Evolutionary conservation across 257 asterid genomes (phyloP), one percentile per base, ranked within the genome.

Genomic region (Linaria vulgaris): DNA sequence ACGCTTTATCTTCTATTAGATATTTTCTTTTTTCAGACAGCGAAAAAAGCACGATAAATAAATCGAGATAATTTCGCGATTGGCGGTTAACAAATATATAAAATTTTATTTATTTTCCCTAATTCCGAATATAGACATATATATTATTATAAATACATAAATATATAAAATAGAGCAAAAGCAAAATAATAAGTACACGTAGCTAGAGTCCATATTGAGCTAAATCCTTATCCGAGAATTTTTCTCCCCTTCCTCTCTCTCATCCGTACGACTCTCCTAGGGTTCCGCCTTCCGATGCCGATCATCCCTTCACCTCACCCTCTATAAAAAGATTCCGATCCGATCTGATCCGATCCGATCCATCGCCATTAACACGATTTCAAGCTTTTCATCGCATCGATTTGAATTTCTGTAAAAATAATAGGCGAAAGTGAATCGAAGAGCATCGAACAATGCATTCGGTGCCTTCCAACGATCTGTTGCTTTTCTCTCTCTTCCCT

Each of bases 401-500:
- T 27, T 8, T 19, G 57, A 43, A 27, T 2, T 27, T 48, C 14
- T 22, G 17, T 60, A 69, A 53, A 50, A 56, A 22, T 16, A 59
- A 66, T 69, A 71, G 75, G 78, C 44, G 69, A 76, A 50, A 52
- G 50, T 67, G 68, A 75, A 51, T 75, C 69, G 78, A 78, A 78
- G 80, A 78, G 90, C 90, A 81, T 80, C 90, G 90, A 75, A 77
- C 80, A 55, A 83, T 81, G 90, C 77, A 78, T 71, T 79, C 83
- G 90, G 79, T 83, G 90, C 90, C 78, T 76, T 76, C 79, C 13
- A 66, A 19, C 56, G 68, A 51, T 21, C 67, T 61, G 25, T 56
- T 71, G 14, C 59, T 80, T 31, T 67, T 74, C 63, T 61, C 80
- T 67, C 83, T 78, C 71, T 78, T 78, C 71, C 79, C 82, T 12